phyloP scores from a whole-genome alignment of 805 yeast genomes.

The Zygosaccharomyces gambellarensis region DNA sequence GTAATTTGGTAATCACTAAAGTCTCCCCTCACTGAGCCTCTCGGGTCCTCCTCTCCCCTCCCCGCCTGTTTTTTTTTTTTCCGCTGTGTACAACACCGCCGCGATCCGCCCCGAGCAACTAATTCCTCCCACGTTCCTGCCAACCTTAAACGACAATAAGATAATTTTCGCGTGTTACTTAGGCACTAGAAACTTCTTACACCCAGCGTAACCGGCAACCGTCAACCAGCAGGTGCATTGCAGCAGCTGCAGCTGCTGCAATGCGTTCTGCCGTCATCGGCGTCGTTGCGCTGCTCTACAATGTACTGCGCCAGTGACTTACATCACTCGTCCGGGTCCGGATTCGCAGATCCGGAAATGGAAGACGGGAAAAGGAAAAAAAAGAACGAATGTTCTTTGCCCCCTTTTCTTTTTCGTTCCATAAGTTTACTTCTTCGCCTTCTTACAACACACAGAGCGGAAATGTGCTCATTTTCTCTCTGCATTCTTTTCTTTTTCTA shows the following conservation, averaged over 20 bases:
- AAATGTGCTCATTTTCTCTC: neutral
- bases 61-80: neutral
- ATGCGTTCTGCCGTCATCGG: neutral
- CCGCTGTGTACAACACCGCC: neutral
- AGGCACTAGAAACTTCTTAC: neutral
- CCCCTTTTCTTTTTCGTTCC: neutral
- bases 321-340: too few species aligned
- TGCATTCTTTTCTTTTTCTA: neutral
- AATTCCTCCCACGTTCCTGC: neutral
- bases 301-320: neutral
- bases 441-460: neutral
- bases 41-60: neutral
- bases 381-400: neutral
- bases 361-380: neutral
- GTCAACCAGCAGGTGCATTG: neutral
- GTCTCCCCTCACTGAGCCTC: neutral
- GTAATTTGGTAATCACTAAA: neutral
- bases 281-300: neutral
- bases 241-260: neutral
- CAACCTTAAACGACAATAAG: neutral
- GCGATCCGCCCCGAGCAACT: neutral
- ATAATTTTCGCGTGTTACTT: too few species aligned
- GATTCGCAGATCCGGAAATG: too few species aligned
- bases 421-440: neutral
- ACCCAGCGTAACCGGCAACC: neutral